Percentiles rank a stretch among this genome's conserved stretches.
phyloP scores from a whole-genome alignment of 805 yeast genomes.

The Pichia californica region DNA sequence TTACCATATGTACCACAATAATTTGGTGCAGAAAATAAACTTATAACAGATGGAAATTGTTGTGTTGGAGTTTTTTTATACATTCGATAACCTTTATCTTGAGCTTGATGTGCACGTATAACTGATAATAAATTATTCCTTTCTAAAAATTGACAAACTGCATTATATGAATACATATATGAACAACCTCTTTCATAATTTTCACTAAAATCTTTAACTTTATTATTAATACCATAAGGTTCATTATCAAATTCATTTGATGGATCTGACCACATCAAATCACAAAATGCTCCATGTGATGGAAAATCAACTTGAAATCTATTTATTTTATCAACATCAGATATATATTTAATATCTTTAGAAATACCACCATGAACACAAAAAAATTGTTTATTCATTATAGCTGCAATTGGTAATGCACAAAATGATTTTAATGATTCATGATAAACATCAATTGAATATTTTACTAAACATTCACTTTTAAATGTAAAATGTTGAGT shows the following conservation, averaged over 20 bases:
- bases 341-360: slow-evolving; percentile 67
- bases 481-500: slow-evolving; percentile 93
- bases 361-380: slow-evolving; percentile 97
- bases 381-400: slow-evolving; percentile 89
- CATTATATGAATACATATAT: slow-evolving; percentile 78
- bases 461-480: slow-evolving; percentile 83
- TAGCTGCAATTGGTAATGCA: slow-evolving; percentile 84
- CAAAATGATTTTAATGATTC: slow-evolving; percentile 74
- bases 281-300: slow-evolving; percentile 89
- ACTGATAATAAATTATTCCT: slow-evolving; percentile 74
- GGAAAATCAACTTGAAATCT: slow-evolving; percentile 86
- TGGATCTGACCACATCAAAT: slow-evolving; percentile 94
- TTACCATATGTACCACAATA: slow-evolving; percentile 88
- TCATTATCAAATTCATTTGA: slow-evolving; percentile 73
- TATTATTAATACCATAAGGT: slow-evolving; percentile 25
- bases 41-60: slow-evolving; percentile 84
- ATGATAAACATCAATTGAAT: slow-evolving; percentile 57
- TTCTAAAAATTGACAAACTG: slow-evolving; percentile 72
- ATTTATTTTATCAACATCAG: slow-evolving; percentile 62
- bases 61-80: slow-evolving; percentile 76
- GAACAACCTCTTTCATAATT: slow-evolving; percentile 82
- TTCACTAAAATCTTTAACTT: slow-evolving; percentile 48
- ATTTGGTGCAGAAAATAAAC: slow-evolving; percentile 94
- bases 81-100: slow-evolving; percentile 95
- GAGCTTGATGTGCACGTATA: slow-evolving; percentile 96